These are phyloP conservation scores for Fusarium palustre DNA, from an alignment of 2,329 filamentous ascomycete species.

Conservation along the genomic window DNA sequence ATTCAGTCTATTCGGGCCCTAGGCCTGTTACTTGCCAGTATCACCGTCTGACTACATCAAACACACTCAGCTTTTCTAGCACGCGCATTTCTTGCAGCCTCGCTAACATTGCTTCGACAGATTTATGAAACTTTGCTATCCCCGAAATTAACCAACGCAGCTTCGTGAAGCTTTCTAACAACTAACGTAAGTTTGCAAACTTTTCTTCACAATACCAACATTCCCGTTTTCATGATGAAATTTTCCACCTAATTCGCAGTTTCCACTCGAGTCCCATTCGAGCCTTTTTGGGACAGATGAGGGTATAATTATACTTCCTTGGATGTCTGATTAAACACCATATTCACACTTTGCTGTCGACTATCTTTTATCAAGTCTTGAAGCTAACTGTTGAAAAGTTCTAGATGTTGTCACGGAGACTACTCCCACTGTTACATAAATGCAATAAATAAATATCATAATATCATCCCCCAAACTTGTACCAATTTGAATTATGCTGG, in stretches of 20 bases:
- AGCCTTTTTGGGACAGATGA: constrained; percentile 79
- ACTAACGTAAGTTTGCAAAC: constrained; percentile 36
- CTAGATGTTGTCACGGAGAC: constrained; percentile 4
- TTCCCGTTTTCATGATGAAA: constrained; percentile 72
- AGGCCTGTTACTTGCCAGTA: constrained; percentile 93
- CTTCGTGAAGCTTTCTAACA: background rate
- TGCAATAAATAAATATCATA: background rate
- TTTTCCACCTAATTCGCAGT: constrained; percentile 84
- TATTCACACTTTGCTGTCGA: constrained; percentile 27
- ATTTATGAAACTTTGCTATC: constrained; percentile 14
- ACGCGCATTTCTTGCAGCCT: constrained; percentile 15
- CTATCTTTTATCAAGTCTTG: background rate
- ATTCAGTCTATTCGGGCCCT: constrained; percentile 73
- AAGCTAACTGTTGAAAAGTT: constrained; percentile 45
- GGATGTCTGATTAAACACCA: constrained; percentile 73
- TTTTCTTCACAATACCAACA: constrained; percentile 15
- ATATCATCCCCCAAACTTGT: background rate
- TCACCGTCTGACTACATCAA: constrained; percentile 74
- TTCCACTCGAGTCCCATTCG: constrained; percentile 81
- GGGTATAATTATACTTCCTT: constrained; percentile 73
- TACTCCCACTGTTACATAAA: background rate
- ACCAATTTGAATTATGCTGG: background rate
- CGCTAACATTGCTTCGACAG: constrained; percentile 42
- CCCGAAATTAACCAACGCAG: constrained; percentile 21
- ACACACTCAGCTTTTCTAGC: constrained; percentile 17